phyloP scores from a whole-genome alignment of 2,329 filamentous ascomycete species.

The Pyrenophora tritici-repentis region DNA sequence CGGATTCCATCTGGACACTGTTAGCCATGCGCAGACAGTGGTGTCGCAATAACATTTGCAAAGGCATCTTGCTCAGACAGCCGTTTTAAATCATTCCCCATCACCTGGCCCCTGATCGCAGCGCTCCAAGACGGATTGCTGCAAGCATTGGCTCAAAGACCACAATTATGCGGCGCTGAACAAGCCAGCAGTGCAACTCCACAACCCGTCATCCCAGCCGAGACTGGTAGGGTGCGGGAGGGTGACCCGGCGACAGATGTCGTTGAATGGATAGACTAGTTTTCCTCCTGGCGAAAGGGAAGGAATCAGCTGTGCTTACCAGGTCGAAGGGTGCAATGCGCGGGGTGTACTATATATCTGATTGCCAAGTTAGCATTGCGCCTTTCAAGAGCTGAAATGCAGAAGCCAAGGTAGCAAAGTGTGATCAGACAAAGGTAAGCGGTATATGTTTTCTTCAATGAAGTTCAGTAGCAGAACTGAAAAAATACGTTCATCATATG shows the following conservation, averaged over 20 bases:
- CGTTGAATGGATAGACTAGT: slow-evolving; percentile 68
- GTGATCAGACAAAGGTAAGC: slow-evolving; percentile 61
- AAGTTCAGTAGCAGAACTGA: slow-evolving; percentile 68
- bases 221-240: slow-evolving; percentile 70
- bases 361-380: slow-evolving; percentile 23
- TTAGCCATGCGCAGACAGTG: slow-evolving; percentile 17
- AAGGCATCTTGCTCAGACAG: slow-evolving; percentile 60
- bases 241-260: slow-evolving; percentile 69
- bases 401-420: slow-evolving; percentile 5
- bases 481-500: slow-evolving; percentile 51
- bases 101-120: slow-evolving; percentile 59
- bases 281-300: slow-evolving; percentile 58
- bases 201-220: slow-evolving; percentile 72
- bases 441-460: slow-evolving; percentile 63
- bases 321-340: not conserved
- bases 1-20: slow-evolving; percentile 2
- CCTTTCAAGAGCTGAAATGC: slow-evolving; percentile 2
- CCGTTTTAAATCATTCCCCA: slow-evolving; percentile 71
- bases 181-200: slow-evolving; percentile 62
- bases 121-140: slow-evolving; percentile 51
- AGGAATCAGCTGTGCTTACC: slow-evolving; percentile 30
- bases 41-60: slow-evolving; percentile 9
- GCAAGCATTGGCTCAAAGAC: slow-evolving; percentile 58
- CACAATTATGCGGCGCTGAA: slow-evolving; percentile 56
- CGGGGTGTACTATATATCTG: not conserved